Evolutionary conservation across 2,329 filamentous ascomycete species (phyloP), one percentile per base, ranked within the genome.

Genomic region (Neofusicoccum parvum): DNA sequence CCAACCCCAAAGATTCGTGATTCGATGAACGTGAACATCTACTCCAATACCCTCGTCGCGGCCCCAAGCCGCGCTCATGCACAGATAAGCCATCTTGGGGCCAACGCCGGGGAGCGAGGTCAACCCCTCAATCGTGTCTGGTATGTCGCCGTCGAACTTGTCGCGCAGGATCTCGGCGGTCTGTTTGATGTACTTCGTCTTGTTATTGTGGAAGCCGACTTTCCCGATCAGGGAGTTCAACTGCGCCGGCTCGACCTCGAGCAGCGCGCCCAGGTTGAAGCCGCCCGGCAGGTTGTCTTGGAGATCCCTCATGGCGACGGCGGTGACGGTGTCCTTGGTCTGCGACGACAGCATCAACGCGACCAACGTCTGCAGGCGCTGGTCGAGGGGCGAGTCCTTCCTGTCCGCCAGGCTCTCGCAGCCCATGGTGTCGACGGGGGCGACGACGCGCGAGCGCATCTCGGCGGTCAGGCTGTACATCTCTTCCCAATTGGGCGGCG

Each of bases 361-460:
- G 45, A 96, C 84, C 36, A 97, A 86, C 3, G 92, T 96, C 73
- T 97, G 94, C 72, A 96, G 94, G 6, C 94, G 86, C 74, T 88
- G 88, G 73, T 90, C 86, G 64, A 81, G 76, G 15, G 82, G 81
- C 0, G 80, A 76, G 3, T 73, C 77, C 15, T 79, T 75, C 54
- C 84, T 80, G 64, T 86, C 81, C 2, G 91, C 91, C 10, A 95
- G 83, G 7, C 87, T 86, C 78, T 93, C 93, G 78, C 95, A 99
- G 11, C 95, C 95, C 94, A 98, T 97, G 0, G 94, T 98, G 77
- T 99, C 95, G 11, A 99, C 95, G 0, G 94, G 91, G 0, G 95
- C 95, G 0, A 85, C 78, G 45, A 85, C 90, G 78, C 81, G 86
- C 75, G 75, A 90, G 80, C 79, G 89, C 93, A 98, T 97, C 72